These are phyloP conservation scores for Xylaria sp. DNA, from an alignment of 2,329 filamentous ascomycete genomes.

Conservation along the genomic window DNA sequence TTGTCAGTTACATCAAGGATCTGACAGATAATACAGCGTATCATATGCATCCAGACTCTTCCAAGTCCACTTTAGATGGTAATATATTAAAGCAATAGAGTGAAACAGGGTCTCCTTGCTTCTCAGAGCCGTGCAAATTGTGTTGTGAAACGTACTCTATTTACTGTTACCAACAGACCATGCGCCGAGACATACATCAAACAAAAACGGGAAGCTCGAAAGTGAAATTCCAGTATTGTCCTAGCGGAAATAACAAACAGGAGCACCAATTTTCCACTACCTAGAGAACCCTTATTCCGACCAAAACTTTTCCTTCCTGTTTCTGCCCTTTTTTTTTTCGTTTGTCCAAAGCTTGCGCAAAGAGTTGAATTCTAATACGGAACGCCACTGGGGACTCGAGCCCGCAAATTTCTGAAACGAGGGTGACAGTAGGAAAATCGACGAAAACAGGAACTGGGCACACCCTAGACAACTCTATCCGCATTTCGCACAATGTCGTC, in stretches of 20 bases:
- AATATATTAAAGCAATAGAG: conserved; percentile 4
- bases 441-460: background rate
- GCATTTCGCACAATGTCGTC: conserved; percentile 7
- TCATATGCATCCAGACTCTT: conserved; percentile 15
- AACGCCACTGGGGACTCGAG: conserved; percentile 34
- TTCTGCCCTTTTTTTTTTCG: conserved; percentile 20
- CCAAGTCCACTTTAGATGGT: conserved; percentile 10
- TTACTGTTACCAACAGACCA: conserved; percentile 26
- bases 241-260: conserved; percentile 34
- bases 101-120: conserved; percentile 17
- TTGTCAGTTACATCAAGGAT: conserved; percentile 21
- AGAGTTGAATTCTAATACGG: conserved; percentile 28
- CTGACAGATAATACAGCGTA: conserved; percentile 11
- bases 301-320: conserved; percentile 16
- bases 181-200: conserved; percentile 35
- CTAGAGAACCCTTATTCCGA: conserved; percentile 17
- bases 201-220: conserved; percentile 32
- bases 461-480: conserved; percentile 10
- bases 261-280: conserved; percentile 27
- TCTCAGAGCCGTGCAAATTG: conserved; percentile 21
- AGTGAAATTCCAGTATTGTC: conserved; percentile 36
- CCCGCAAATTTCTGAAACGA: conserved; percentile 37
- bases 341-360: conserved; percentile 34
- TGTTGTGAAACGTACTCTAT: conserved; percentile 25
- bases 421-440: conserved; percentile 27